Evolutionary conservation across 345 rosid genomes (phyloP).

Genomic region (Salix purpurea): DNA sequence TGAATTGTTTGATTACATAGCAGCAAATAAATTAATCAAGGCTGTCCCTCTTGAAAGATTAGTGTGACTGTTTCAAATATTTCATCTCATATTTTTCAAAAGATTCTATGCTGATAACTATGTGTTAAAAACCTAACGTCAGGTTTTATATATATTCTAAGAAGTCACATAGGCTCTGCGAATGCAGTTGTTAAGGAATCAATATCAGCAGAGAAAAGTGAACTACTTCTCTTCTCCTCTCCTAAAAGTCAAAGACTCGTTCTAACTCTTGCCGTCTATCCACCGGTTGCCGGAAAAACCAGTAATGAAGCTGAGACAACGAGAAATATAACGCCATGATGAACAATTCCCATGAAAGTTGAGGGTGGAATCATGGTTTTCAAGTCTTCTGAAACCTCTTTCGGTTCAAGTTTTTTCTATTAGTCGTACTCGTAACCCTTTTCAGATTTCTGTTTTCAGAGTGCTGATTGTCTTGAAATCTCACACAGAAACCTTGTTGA

Average conservation of each 20-base stretch:
- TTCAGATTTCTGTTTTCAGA: background rate
- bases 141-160: too few relatives aligned
- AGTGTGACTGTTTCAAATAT: background rate
- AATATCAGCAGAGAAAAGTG: background rate
- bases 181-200: background rate
- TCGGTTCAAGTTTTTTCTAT: background rate
- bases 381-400: background rate
- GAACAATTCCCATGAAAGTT: background rate
- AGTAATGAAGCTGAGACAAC: background rate
- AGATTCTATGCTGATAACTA: background rate
- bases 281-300: conserved; percentile 7
- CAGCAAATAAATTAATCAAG: background rate
- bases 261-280: background rate
- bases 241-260: background rate
- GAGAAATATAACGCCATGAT: background rate
- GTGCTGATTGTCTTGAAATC: background rate
- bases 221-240: background rate
- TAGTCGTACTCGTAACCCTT: background rate
- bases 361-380: background rate
- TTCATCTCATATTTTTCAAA: background rate
- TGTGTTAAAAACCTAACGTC: background rate
- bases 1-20: background rate
- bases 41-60: background rate
- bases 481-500: conserved; percentile 2
- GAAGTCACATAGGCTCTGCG: too few relatives aligned